Percentiles rank a stretch among this genome's conserved stretches.
Conservation (phyloP, 2,329 filamentous ascomycete genomes). For the Chaetomiaceae sp. region DNA sequence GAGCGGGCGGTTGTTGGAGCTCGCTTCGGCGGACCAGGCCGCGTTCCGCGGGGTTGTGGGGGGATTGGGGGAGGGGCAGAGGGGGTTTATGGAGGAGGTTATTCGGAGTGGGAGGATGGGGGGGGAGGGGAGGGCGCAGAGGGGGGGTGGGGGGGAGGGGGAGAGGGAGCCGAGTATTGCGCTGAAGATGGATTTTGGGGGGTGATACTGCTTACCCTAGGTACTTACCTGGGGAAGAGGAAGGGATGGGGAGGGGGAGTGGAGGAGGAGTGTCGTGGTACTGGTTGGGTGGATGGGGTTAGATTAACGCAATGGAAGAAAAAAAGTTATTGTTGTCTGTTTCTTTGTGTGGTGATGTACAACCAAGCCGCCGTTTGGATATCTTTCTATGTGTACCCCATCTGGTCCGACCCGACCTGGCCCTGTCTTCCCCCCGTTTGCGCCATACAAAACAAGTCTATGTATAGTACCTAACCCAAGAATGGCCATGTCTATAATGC, state of each 20-base stretch:
- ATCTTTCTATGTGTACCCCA: constrained; percentile 3
- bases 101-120: constrained; percentile 58
- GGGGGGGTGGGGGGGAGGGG: constrained; percentile 34
- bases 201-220: no score
- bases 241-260: neutral
- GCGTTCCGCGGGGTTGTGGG: constrained; percentile 72
- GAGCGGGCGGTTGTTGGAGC: constrained; percentile 69
- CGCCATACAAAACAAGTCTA: neutral
- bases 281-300: no score
- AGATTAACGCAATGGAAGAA: no score
- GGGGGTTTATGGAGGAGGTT: constrained; percentile 74
- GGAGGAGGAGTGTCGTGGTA: no score
- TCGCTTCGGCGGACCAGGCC: constrained; percentile 69
- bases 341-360: no score
- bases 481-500: neutral
- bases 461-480: no score
- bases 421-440: neutral
- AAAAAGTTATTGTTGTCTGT: no score
- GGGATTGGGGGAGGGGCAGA: constrained; percentile 65
- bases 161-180: constrained; percentile 71
- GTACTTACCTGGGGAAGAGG: no score
- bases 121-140: constrained; percentile 7
- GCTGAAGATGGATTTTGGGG: constrained; percentile 87
- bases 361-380: constrained; percentile 7
- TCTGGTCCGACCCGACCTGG: no score